A percentile compares a stretch with the other conserved stretches of the same genome.
phyloP scores from a whole-genome alignment of 2,329 filamentous ascomycete species.

The Fusarium guadeloupense region DNA sequence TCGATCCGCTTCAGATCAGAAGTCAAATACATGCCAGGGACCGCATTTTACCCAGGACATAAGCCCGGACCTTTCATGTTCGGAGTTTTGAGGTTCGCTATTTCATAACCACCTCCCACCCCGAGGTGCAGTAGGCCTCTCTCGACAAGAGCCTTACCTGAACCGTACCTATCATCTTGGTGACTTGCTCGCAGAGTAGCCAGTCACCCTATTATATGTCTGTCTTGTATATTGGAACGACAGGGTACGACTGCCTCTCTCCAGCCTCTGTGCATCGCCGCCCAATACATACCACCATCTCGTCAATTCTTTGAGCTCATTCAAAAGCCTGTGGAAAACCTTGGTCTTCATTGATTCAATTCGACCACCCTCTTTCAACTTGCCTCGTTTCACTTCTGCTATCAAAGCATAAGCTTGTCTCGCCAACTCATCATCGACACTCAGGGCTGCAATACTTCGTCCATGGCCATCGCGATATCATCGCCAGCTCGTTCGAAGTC shows the following conservation, averaged over 20 bases:
- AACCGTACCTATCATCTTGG: background rate
- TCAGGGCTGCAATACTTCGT: slow-evolving; percentile 2
- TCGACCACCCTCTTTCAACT: slow-evolving; percentile 12
- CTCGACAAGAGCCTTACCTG: background rate
- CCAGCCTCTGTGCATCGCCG: slow-evolving; percentile 18
- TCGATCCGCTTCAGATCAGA: slow-evolving; percentile 37
- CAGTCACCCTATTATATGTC: slow-evolving; percentile 7
- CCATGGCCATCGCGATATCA: slow-evolving; percentile 35
- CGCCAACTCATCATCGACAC: background rate
- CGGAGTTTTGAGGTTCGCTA: slow-evolving; percentile 4
- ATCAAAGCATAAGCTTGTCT: slow-evolving; percentile 3
- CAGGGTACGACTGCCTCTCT: slow-evolving; percentile 24
- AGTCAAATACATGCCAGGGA: slow-evolving; percentile 41
- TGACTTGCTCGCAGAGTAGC: slow-evolving; percentile 8
- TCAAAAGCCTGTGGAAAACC: background rate
- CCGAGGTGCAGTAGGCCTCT: background rate
- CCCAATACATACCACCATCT: slow-evolving; percentile 8
- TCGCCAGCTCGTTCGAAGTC: slow-evolving; percentile 18
- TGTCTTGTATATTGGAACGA: slow-evolving; percentile 27
- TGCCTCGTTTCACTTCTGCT: background rate
- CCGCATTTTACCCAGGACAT: slow-evolving; percentile 29
- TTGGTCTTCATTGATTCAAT: slow-evolving; percentile 6
- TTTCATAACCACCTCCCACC: background rate
- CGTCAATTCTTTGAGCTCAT: slow-evolving; percentile 7
- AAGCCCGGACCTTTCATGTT: slow-evolving; percentile 8